Evolutionary conservation across 306 rosid genomes (phyloP), one percentile per base, ranked within the genome.

Genomic region (Cucurbita pepo): DNA sequence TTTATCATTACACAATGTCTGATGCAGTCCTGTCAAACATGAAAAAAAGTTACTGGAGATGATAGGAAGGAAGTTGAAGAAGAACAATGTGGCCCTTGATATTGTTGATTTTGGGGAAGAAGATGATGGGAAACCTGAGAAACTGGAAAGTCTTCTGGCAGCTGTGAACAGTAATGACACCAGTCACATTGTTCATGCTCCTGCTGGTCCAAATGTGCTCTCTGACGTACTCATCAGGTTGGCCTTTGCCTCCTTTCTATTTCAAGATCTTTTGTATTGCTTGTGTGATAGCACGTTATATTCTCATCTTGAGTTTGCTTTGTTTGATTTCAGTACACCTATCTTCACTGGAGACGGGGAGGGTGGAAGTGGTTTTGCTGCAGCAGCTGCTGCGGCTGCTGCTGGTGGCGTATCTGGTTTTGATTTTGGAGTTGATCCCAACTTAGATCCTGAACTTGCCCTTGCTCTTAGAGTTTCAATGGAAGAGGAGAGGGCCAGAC

Each of bases 401-500:
- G 97, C 96, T 51, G 91, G 97, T 54, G 93, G 92, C 76, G 88
- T 81, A 64, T 85, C 97, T 82, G 96, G 99, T 62, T 95, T 79
- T 89, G 99, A 95, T 67, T 95, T 95, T 47, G 99, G 99, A 18
- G 99, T 95, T 67, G 99, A 95, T 88, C 99, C 99, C 13, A 95
- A 95, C 90, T 81, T 95, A 83, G 99, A 95, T 77, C 99, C 99
- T 25, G 99, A 95, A 79, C 87, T 95, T 74, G 99, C 99, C 74
- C 99, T 95, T 77, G 99, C 99, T 78, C 91, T 95, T 40, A 89
- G 99, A 82, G 99, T 95, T 81, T 95, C 99, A 56, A 95, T 95
- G 99, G 99, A 95, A 82, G 99, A 95, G 82, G 99, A 95, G 86
- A 89, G 99, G 85, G 99, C 97, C 53, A 86, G 99, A 76, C 99